phyloP scores from a whole-genome alignment of 202 grass and related monocot species.

The Carex arenaria region DNA sequence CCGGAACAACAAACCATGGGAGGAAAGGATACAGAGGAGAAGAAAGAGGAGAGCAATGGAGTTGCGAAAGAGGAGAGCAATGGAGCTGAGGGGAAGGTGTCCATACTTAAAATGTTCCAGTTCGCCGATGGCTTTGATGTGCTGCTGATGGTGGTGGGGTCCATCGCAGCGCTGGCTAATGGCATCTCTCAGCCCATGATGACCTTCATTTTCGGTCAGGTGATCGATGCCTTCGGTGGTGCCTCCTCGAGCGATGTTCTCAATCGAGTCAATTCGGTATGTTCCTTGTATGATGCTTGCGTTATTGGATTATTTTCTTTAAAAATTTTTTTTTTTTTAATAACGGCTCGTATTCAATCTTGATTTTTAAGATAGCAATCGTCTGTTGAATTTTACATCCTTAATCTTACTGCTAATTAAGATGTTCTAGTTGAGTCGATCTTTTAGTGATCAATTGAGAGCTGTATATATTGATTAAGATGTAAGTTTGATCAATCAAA shows the following conservation, averaged over 20 bases:
- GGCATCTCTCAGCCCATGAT: constrained; percentile 74
- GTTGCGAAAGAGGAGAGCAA: not conserved
- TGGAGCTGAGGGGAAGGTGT: constrained; percentile 19
- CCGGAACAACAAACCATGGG: constrained; percentile 11
- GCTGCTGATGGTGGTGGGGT: constrained; percentile 55
- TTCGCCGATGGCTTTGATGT: constrained; percentile 54
- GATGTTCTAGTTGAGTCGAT: too few relatives aligned
- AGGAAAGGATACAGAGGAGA: constrained; percentile 11
- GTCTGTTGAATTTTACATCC: not conserved
- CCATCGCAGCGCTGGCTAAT: constrained; percentile 44
- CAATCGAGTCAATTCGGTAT: constrained; percentile 55
- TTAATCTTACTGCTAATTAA: not conserved
- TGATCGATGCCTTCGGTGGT: constrained; percentile 62
- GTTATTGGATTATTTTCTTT: not conserved
- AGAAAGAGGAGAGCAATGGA: constrained; percentile 1
- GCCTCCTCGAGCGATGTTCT: constrained; percentile 29
- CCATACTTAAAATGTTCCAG: constrained; percentile 46
- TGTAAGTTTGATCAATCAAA: too few relatives aligned
- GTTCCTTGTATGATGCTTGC: not conserved
- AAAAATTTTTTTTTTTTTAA: too few relatives aligned
- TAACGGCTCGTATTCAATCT: not conserved
- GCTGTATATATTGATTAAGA: not conserved
- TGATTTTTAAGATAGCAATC: not conserved
- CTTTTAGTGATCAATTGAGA: not conserved
- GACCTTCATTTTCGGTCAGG: constrained; percentile 73